Conservation (phyloP, 2,329 filamentous ascomycete species). For the Ascochyta fabae region DNA sequence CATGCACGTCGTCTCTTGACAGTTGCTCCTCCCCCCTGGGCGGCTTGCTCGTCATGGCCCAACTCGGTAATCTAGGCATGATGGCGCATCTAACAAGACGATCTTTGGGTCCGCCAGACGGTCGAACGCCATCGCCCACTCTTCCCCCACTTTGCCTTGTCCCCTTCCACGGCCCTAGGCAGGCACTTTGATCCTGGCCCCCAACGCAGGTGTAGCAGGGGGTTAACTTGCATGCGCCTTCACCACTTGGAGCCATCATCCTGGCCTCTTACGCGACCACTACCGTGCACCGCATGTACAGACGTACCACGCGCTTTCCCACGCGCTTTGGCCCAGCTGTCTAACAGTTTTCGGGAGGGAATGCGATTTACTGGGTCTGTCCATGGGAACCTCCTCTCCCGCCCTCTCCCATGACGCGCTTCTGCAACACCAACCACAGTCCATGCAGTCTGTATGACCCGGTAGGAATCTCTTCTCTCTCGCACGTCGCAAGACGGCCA, state of each 20-base stretch:
- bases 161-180: background rate
- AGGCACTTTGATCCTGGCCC: constrained; percentile 10
- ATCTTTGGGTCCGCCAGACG: constrained; percentile 11
- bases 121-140: constrained; percentile 16
- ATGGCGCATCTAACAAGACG: constrained; percentile 2
- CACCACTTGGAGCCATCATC: constrained; percentile 5
- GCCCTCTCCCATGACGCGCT: constrained; percentile 13
- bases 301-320: constrained; percentile 4
- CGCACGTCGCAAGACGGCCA: constrained; percentile 1
- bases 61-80: background rate
- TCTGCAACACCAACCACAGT: constrained; percentile 9
- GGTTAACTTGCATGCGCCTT: constrained; percentile 4
- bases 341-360: constrained; percentile 18
- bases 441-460: constrained; percentile 4
- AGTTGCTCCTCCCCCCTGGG: too few species aligned
- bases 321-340: constrained; percentile 3
- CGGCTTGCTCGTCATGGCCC: too few species aligned
- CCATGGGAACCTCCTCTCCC: constrained; percentile 10
- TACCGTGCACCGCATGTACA: background rate
- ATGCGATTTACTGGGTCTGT: constrained; percentile 16
- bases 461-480: background rate
- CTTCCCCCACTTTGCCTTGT: constrained; percentile 17
- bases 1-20: constrained; percentile 12
- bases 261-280: constrained; percentile 5
- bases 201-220: background rate